Evolutionary conservation across 1,284 basidiomycete species (phyloP).

Genomic region (Flammula alnicola): DNA sequence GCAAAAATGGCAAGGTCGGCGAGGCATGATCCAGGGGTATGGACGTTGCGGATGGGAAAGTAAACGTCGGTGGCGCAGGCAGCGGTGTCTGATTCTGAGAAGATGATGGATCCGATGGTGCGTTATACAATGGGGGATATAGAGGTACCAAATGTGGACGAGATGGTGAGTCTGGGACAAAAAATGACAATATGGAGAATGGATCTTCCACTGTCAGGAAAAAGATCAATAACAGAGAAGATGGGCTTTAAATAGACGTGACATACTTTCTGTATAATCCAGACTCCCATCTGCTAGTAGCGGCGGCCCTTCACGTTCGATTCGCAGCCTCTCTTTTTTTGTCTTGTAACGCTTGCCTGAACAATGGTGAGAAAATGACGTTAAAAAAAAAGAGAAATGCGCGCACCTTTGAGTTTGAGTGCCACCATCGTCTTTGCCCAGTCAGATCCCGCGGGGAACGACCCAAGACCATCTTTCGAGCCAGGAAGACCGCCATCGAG

Average conservation of each 20-base stretch:
- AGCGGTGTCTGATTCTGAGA: constrained; percentile 10
- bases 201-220: constrained; percentile 71
- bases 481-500: constrained; percentile 74
- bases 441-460: constrained; percentile 70
- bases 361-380: background rate
- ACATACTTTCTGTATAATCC: constrained; percentile 70
- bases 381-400: background rate
- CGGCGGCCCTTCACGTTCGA: constrained; percentile 76
- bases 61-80: background rate
- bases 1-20: constrained; percentile 24
- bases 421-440: constrained; percentile 71
- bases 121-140: constrained; percentile 46
- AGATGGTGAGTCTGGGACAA: constrained; percentile 60
- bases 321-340: constrained; percentile 74
- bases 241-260: constrained; percentile 1
- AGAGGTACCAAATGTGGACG: constrained; percentile 62
- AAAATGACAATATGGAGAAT: constrained; percentile 64
- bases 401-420: constrained; percentile 70
- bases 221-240: constrained; percentile 9
- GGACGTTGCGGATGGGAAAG: constrained; percentile 21
- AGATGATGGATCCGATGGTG: constrained; percentile 17
- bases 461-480: constrained; percentile 71
- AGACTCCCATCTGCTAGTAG: constrained; percentile 70
- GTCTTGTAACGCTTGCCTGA: constrained; percentile 76
- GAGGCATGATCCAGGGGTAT: constrained; percentile 26